Evolutionary conservation across 2,329 filamentous ascomycete genomes (phyloP).

Genomic region (Trichophyton schoenleinii): DNA sequence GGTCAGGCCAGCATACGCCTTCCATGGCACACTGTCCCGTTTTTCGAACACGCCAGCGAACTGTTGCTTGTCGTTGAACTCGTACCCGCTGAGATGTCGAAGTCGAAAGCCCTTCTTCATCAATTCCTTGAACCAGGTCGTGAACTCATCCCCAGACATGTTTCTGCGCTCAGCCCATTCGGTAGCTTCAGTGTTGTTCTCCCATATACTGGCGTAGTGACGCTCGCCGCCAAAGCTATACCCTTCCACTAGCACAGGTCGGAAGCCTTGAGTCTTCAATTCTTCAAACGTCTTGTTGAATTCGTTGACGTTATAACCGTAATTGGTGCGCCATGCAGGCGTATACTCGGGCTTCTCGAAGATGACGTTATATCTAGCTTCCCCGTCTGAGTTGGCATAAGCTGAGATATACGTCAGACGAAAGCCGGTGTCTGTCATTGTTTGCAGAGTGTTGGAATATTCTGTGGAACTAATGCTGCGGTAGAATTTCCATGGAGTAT

Average conservation of each 20-base stretch:
- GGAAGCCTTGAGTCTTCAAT: slow-evolving; percentile 10
- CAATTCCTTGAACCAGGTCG: not conserved
- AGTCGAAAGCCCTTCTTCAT: not conserved
- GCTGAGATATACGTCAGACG: not conserved
- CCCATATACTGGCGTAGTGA: slow-evolving; percentile 12
- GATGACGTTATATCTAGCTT: slow-evolving; percentile 6
- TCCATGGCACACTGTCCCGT: slow-evolving; percentile 1
- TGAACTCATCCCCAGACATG: not conserved
- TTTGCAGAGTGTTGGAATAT: not conserved
- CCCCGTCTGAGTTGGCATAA: not conserved
- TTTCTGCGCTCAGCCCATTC: not conserved
- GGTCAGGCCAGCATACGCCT: slow-evolving; percentile 4
- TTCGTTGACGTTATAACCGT: slow-evolving; percentile 1
- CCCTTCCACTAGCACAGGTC: slow-evolving; percentile 9
- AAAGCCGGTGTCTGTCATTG: not conserved
- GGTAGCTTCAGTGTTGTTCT: not conserved
- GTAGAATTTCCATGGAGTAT: not conserved
- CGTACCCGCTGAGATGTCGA: not conserved
- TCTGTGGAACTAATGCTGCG: not conserved
- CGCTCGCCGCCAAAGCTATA: slow-evolving; percentile 7
- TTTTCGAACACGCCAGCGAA: slow-evolving; percentile 9
- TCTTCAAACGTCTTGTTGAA: slow-evolving; percentile 6
- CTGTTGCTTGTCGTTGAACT: not conserved
- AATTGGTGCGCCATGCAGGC: slow-evolving; percentile 5
- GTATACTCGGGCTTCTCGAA: slow-evolving; percentile 4